Evolutionary conservation across 345 rosid genomes (phyloP), one percentile per base, ranked within the genome.

Genomic region (Acer yangbiense): DNA sequence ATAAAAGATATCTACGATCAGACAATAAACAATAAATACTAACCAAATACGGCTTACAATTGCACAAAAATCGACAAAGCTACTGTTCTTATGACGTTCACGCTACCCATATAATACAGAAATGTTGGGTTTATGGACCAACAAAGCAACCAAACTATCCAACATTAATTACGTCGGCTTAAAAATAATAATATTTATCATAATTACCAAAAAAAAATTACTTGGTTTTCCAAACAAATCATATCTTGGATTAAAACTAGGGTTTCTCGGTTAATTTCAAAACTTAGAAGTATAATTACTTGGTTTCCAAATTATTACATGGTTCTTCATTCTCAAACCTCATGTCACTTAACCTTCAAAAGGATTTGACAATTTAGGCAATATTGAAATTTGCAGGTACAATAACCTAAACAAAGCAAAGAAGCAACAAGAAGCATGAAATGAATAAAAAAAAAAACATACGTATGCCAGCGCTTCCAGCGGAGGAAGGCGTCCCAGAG

Each of bases 401-500:
- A 25, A 32, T 46, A 61, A 70, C 29, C 63, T 43, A 58, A 73
- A 23, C 72, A 66, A 68, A 61, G 20, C 3, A 61, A 21, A 65
- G 21, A 63, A 65, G 65, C 68, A 50, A 57, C 62, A 46, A 18
- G 9, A 57, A 58, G 13, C 43, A 77, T n/a, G 0, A 79, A 75
- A 46, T 13, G 69, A 52, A 76, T 72, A 29, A 29, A 32, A 79
- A 29, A 27, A 61, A 43, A 74, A 62, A 79, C 97, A 18, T 88
- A 96, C 99, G 84, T 83, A 96, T 96, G 85, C 99, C 99, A 10
- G 98, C 97, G 79, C 91, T 91, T 82, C 99, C 99, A 65, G 99
- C 95, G 0, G 99, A 94, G 44, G 99, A 85, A 29, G 98, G 99
- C 35, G 99, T 85, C 65, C 99, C 98, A 0, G 97, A 76, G 69